Evolutionary conservation across 495 filamentous ascomycete genomes (phyloP).

Genomic region (Thozetella sp.): DNA sequence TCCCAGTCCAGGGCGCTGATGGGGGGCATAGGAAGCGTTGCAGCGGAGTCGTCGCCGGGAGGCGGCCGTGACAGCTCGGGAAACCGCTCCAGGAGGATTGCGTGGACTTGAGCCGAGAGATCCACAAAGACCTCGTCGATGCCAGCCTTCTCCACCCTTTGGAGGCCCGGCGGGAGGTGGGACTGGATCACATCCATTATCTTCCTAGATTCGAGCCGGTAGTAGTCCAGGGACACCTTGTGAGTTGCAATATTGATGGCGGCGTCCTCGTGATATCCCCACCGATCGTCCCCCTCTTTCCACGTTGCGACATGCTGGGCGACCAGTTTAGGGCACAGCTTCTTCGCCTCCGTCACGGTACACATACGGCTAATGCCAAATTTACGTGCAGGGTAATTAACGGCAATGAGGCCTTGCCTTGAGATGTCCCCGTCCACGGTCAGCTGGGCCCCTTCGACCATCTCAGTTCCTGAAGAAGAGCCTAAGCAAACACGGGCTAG

Average conservation of each 20-base stretch:
- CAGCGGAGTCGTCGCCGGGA: conserved; percentile 71
- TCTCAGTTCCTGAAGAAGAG: not conserved
- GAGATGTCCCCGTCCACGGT: conserved; percentile 12
- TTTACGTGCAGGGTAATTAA: conserved; percentile 89
- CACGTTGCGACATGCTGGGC: conserved; percentile 95
- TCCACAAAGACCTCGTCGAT: conserved; percentile 93
- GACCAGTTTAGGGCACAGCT: conserved; percentile 81
- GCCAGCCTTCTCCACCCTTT: conserved; percentile 86
- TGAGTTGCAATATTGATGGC: conserved; percentile 75
- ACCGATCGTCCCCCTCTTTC: conserved; percentile 85
- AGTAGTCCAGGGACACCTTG: conserved; percentile 93
- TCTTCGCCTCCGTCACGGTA: conserved; percentile 79
- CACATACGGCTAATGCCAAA: conserved; percentile 79
- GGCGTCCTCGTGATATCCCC: conserved; percentile 88
- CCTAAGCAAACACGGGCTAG: not conserved
- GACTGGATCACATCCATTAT: conserved; percentile 85
- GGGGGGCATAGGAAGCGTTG: conserved; percentile 72
- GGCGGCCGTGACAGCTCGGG: conserved; percentile 67
- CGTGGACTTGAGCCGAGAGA: conserved; percentile 79
- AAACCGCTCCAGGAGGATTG: conserved; percentile 74
- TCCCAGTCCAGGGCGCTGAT: conserved; percentile 80
- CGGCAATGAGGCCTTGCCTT: conserved; percentile 81
- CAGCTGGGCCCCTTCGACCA: not conserved
- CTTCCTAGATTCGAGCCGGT: conserved; percentile 79
- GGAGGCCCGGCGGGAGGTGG: conserved; percentile 59